These are phyloP conservation scores for Sugiyamaella valdiviana DNA, from an alignment of 805 yeast species.

Conservation along the genomic window DNA sequence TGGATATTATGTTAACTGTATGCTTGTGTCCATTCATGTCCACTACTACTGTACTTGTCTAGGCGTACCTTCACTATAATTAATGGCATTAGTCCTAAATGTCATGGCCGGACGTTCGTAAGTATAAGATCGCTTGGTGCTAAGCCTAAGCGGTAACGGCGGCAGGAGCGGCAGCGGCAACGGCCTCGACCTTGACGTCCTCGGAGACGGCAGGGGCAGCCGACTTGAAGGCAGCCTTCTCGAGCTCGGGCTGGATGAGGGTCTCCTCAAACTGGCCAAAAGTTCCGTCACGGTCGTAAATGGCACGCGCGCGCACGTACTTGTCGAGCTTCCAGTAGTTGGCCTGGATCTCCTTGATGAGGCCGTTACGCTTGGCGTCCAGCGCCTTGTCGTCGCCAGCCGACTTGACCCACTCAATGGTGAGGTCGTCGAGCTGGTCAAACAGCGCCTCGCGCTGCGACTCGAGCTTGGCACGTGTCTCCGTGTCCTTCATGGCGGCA, in stretches of 20 bases:
- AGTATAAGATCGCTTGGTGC: too few species aligned
- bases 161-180: conserved; percentile 14
- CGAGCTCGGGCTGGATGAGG: conserved; percentile 14
- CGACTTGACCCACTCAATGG: conserved; percentile 67
- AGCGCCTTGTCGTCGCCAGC: conserved; percentile 45
- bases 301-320: conserved; percentile 69
- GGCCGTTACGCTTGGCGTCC: conserved; percentile 37
- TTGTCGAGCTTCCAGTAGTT: conserved; percentile 74
- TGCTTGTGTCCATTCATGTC: too few species aligned
- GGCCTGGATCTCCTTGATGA: conserved; percentile 48
- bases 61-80: neutral
- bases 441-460: conserved; percentile 51
- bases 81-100: neutral
- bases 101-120: neutral
- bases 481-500: conserved; percentile 39
- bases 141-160: conserved; percentile 3
- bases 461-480: conserved; percentile 40
- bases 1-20: too few species aligned
- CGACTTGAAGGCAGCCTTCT: conserved; percentile 1
- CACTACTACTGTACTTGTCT: neutral
- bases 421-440: conserved; percentile 52
- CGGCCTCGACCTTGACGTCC: neutral
- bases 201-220: neutral
- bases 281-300: conserved; percentile 71
- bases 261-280: conserved; percentile 37